Evolutionary conservation across 371 early-diverging fungal genomes (phyloP).

Genomic region (Coemansia sp.): DNA sequence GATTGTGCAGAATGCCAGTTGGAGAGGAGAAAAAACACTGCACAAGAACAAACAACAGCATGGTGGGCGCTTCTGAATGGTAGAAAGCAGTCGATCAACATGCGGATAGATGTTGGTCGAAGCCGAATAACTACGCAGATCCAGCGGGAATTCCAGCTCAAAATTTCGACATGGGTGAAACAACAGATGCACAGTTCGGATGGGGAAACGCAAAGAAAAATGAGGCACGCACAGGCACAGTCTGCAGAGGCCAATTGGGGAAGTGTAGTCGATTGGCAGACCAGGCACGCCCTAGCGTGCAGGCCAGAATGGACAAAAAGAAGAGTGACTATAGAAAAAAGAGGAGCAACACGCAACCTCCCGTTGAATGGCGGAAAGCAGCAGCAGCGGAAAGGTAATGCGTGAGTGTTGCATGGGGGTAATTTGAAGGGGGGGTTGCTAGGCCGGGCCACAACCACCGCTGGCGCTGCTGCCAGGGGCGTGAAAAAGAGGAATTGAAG

Average conservation of each 20-base stretch:
- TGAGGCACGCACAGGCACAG: constrained; percentile 1
- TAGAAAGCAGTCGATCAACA: constrained; percentile 5
- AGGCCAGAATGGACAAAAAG: not conserved
- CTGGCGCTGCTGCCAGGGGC: not conserved
- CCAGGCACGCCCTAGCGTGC: not conserved
- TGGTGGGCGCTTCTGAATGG: not conserved
- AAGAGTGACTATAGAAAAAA: not conserved
- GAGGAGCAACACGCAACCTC: not conserved
- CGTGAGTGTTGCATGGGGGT: constrained; percentile 10
- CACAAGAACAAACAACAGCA: not conserved
- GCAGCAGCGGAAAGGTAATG: not conserved
- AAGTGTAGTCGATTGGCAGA: not conserved
- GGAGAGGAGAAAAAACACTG: not conserved
- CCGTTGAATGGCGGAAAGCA: constrained; percentile 1
- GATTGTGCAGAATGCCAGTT: not conserved
- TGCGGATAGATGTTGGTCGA: constrained; percentile 11
- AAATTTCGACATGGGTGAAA: not conserved
- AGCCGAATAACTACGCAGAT: constrained; percentile 9
- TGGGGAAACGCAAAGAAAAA: not conserved
- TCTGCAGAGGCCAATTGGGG: not conserved
- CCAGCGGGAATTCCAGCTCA: constrained; percentile 6
- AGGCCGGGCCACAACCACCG: not conserved
- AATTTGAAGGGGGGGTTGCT: constrained; percentile 15
- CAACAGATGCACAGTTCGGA: not conserved
- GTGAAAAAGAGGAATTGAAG: constrained; percentile 8